phyloP scores from a whole-genome alignment of 2,329 filamentous ascomycete species.

The Colletotrichum zoysiae region DNA sequence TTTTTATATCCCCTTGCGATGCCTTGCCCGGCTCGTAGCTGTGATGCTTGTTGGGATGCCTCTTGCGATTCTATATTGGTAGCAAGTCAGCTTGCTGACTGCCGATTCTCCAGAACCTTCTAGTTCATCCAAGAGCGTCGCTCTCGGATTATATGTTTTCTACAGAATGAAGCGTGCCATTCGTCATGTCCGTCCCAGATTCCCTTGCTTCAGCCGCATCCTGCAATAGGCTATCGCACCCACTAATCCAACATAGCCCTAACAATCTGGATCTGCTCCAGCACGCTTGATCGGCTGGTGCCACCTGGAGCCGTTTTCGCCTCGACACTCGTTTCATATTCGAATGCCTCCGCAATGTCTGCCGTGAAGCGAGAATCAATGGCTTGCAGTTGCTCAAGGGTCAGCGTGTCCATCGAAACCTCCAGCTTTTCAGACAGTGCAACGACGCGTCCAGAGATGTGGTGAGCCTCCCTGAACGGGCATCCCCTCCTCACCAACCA shows the following conservation, averaged over 20 bases:
- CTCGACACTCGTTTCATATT: constrained; percentile 81
- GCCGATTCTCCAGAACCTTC: too few relatives aligned
- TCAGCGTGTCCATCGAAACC: constrained; percentile 52
- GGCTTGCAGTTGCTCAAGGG: constrained; percentile 1
- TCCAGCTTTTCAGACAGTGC: constrained; percentile 74
- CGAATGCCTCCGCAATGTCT: constrained; percentile 74
- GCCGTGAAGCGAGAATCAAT: constrained; percentile 54
- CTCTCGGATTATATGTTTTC: too few relatives aligned
- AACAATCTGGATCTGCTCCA: constrained; percentile 68
- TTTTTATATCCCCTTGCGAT: too few relatives aligned
- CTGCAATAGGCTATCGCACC: constrained; percentile 5
- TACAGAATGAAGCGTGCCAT: too few relatives aligned
- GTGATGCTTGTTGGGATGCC: too few relatives aligned
- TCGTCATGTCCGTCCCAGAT: background rate
- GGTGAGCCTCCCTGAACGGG: constrained; percentile 83
- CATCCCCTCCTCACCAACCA: constrained; percentile 73
- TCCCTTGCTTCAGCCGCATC: background rate
- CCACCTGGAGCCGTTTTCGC: constrained; percentile 76
- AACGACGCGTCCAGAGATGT: constrained; percentile 80
- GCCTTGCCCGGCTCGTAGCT: too few relatives aligned
- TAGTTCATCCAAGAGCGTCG: too few relatives aligned
- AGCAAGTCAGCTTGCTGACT: too few relatives aligned
- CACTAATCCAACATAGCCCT: constrained; percentile 50
- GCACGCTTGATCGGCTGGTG: constrained; percentile 75
- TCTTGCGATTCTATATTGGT: too few relatives aligned